Evolutionary conservation across 768 basidiomycete genomes (phyloP).

Genomic region (Tulasnella sp.): DNA sequence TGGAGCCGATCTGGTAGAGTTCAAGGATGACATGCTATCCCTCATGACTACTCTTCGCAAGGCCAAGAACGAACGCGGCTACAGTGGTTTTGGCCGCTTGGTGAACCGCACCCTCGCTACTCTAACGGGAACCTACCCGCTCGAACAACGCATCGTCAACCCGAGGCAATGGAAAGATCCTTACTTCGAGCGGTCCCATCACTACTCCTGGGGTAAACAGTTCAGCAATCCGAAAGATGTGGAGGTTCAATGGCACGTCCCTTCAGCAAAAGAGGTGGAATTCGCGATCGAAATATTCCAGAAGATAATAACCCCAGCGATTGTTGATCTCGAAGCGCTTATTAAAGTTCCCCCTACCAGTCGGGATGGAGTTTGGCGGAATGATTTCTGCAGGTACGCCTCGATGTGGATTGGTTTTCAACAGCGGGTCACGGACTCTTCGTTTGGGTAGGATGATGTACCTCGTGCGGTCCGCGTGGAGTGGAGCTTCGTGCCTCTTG

Average conservation of each 20-base stretch:
- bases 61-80: slow-evolving; percentile 87
- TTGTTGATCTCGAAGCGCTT: slow-evolving; percentile 68
- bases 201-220: slow-evolving; percentile 75
- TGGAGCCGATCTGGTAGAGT: slow-evolving; percentile 62
- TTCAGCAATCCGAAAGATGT: slow-evolving; percentile 74
- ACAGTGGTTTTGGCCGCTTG: slow-evolving; percentile 75
- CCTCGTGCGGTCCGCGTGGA: slow-evolving; percentile 74
- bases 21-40: slow-evolving; percentile 66
- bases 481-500: slow-evolving; percentile 71
- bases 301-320: slow-evolving; percentile 63
- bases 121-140: slow-evolving; percentile 72
- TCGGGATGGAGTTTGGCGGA: slow-evolving; percentile 70
- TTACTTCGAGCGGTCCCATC: slow-evolving; percentile 69
- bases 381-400: slow-evolving; percentile 80
- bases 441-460: slow-evolving; percentile 59
- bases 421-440: background rate
- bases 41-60: slow-evolving; percentile 70
- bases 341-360: slow-evolving; percentile 54
- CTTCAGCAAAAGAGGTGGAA: slow-evolving; percentile 68
- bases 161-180: slow-evolving; percentile 71
- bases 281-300: slow-evolving; percentile 81
- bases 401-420: slow-evolving; percentile 7
- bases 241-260: slow-evolving; percentile 85
- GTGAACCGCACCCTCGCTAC: slow-evolving; percentile 76
- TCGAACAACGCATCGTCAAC: slow-evolving; percentile 81